A percentile compares a stretch with the other conserved stretches of the same genome.
phyloP scores from a whole-genome alignment of 2,329 filamentous ascomycete genomes.

The Botrytis sinoallii region DNA sequence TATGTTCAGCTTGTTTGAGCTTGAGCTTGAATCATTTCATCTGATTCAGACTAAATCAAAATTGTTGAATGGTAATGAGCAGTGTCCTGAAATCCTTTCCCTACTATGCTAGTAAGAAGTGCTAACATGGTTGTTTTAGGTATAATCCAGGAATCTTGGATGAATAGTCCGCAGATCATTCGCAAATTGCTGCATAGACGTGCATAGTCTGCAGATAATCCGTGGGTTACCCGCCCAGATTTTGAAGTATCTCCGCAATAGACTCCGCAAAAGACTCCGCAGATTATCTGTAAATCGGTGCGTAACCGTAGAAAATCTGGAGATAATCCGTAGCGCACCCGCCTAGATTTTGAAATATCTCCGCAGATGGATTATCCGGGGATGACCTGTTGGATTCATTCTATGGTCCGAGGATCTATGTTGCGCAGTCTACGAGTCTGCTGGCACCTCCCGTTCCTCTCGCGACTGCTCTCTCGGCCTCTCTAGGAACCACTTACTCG shows the following conservation, averaged over 20 bases:
- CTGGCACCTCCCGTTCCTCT: background rate
- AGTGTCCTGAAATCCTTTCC: rapidly evolving
- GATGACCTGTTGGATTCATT: background rate
- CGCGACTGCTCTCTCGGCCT: background rate
- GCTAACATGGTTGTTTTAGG: background rate
- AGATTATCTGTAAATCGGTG: too few relatives aligned
- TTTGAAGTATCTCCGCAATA: background rate
- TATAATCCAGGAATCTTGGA: rapidly evolving
- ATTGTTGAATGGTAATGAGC: background rate
- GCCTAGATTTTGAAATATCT: too few relatives aligned
- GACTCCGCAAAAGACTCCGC: too few relatives aligned
- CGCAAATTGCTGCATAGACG: too few relatives aligned
- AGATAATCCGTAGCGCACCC: rapidly evolving
- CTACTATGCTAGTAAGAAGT: background rate
- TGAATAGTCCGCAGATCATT: rapidly evolving
- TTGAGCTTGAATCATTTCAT: background rate
- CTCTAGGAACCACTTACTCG: too few relatives aligned
- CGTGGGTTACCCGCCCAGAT: rapidly evolving
- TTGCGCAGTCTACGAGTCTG: background rate
- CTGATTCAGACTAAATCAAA: background rate
- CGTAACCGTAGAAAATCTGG: too few relatives aligned
- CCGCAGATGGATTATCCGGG: rapidly evolving
- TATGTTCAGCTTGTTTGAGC: background rate
- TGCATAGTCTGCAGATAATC: background rate
- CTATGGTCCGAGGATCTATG: rapidly evolving